Evolutionary conservation across 371 early-diverging fungal genomes (phyloP).

Genomic region (Apophysomyces ossiformis): DNA sequence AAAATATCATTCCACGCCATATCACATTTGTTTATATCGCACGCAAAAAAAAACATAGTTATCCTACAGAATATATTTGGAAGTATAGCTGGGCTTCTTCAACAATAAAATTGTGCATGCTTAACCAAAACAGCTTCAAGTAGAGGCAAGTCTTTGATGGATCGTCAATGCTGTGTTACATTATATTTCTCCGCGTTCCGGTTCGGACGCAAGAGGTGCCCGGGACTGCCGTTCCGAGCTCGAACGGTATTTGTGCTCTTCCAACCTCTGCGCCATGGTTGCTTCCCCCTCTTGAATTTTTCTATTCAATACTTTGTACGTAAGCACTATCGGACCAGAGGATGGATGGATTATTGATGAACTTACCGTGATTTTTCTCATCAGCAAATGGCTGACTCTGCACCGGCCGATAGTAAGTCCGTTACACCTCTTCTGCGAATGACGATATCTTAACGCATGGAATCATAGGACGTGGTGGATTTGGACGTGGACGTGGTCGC

Average conservation of each 20-base stretch:
- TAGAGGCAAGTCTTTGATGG: not conserved
- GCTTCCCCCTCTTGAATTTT: conserved; percentile 9
- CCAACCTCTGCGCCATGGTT: conserved; percentile 1
- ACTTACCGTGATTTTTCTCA: not conserved
- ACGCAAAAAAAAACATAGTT: conserved; percentile 8
- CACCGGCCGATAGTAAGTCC: conserved; percentile 57
- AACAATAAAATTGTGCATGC: not conserved
- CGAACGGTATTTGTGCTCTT: conserved; percentile 9
- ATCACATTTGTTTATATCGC: conserved; percentile 7
- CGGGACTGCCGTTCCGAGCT: conserved; percentile 5
- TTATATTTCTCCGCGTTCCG: not conserved
- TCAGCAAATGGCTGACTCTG: conserved; percentile 59
- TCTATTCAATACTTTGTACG: conserved; percentile 10
- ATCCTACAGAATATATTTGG: not conserved
- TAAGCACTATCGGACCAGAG: not conserved
- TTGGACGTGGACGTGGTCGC: conserved; percentile 82
- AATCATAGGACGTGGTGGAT: conserved; percentile 67
- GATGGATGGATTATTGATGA: conserved; percentile 7
- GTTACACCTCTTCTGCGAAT: not conserved
- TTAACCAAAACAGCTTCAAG: not conserved
- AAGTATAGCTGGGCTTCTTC: conserved; percentile 11
- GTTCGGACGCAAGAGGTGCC: not conserved
- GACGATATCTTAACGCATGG: conserved; percentile 11
- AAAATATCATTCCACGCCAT: conserved; percentile 7
- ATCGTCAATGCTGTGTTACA: conserved; percentile 6